These are phyloP conservation scores for Auriscalpium microsporum DNA, from an alignment of 768 basidiomycete species.

Conservation along the genomic window DNA sequence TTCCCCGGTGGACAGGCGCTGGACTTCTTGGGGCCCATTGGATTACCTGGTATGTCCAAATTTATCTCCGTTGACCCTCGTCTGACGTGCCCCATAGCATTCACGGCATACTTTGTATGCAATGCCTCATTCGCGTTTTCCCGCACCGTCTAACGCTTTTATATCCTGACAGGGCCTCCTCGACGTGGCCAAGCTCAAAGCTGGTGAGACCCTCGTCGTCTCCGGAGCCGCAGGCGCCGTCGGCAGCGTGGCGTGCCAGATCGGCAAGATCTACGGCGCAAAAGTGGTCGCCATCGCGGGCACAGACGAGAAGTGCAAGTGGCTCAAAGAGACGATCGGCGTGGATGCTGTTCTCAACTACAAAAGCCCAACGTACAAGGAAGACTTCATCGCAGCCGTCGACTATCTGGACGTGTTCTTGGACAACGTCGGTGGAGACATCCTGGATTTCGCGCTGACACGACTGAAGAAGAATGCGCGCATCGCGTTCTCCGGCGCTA, in stretches of 20 bases:
- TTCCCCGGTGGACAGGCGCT: constrained; percentile 53
- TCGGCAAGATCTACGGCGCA: constrained; percentile 71
- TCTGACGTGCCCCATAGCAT: constrained; percentile 33
- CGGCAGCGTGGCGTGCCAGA: constrained; percentile 75
- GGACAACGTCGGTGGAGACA: constrained; percentile 77
- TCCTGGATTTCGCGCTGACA: constrained; percentile 69
- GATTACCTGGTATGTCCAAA: constrained; percentile 47
- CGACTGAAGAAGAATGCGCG: constrained; percentile 72
- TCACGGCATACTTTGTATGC: constrained; percentile 85
- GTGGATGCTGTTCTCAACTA: constrained; percentile 83
- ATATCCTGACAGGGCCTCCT: constrained; percentile 56
- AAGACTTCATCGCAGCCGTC: constrained; percentile 60
- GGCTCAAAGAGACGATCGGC: constrained; percentile 79
- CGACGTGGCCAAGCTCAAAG: constrained; percentile 71
- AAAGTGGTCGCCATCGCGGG: constrained; percentile 88
- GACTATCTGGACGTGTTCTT: constrained; percentile 81
- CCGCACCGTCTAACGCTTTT: not conserved
- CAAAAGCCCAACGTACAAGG: constrained; percentile 63
- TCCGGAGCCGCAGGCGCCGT: constrained; percentile 91
- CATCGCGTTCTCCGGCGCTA: constrained; percentile 79
- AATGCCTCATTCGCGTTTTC: not conserved
- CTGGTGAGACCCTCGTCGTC: constrained; percentile 78
- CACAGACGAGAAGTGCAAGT: constrained; percentile 70
- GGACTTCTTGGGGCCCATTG: constrained; percentile 81
- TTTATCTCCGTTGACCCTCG: not conserved